These are phyloP conservation scores for Tetrahymena malaccensis DNA, from an alignment of 73 alveolate species.

Conservation along the genomic window DNA sequence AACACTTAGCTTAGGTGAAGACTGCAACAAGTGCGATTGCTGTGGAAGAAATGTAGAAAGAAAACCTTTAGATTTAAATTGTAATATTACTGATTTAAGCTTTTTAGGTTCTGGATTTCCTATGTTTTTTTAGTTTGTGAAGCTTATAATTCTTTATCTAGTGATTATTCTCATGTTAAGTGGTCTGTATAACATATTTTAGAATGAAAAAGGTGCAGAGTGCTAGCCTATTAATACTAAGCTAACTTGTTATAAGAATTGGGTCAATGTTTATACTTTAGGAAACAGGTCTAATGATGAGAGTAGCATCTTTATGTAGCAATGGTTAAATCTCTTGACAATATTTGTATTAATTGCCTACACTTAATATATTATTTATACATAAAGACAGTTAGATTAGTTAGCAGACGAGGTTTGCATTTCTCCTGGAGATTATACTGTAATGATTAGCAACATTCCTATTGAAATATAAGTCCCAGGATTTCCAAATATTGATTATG, in stretches of 20 bases:
- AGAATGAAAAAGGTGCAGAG: not conserved
- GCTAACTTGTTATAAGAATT: not conserved
- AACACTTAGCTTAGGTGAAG: not conserved
- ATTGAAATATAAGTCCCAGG: not conserved
- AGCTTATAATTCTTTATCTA: not conserved
- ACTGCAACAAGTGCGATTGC: not conserved
- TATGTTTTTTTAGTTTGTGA: not conserved
- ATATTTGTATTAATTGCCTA: not conserved
- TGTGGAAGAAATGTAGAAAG: not conserved
- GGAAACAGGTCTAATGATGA: not conserved
- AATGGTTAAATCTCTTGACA: not conserved
- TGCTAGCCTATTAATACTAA: not conserved
- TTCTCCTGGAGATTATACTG: not conserved
- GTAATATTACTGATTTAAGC: not conserved
- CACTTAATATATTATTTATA: not conserved
- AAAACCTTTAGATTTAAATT: not conserved
- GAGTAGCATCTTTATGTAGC: not conserved
- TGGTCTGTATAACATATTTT: not conserved
- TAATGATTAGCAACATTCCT: not conserved
- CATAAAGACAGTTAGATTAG: not conserved
- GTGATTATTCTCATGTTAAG: not conserved
- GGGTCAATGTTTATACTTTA: not conserved
- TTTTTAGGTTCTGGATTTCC: not conserved
- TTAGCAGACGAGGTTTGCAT: not conserved
- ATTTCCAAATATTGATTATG: not conserved